Conservation (phyloP, 129 eudicot species). For the Flaveria sonorensis region DNA sequence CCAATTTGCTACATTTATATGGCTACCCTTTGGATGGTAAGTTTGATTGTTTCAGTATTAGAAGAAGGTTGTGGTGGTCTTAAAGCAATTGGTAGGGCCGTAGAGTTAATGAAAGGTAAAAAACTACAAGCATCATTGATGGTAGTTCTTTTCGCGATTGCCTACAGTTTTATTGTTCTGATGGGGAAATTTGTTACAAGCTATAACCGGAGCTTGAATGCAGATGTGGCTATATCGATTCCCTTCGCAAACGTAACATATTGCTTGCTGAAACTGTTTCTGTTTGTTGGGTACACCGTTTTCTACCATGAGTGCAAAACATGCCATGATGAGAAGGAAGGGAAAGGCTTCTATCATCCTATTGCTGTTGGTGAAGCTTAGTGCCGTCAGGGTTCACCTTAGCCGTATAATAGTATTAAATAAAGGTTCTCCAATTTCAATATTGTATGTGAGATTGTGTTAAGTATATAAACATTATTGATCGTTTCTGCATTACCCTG, state of each 20-base stretch:
- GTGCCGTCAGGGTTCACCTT: neutral
- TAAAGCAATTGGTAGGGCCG: slow-evolving; percentile 41
- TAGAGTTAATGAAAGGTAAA: slow-evolving; percentile 39
- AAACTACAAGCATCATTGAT: slow-evolving; percentile 28
- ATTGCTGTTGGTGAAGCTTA: slow-evolving; percentile 37
- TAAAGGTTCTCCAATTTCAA: neutral
- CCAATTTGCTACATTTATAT: slow-evolving; percentile 31
- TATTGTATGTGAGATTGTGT: slow-evolving; percentile 12
- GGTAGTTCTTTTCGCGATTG: slow-evolving; percentile 27
- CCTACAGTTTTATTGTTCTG: neutral
- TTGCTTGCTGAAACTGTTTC: slow-evolving; percentile 29
- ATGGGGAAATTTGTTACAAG: slow-evolving; percentile 7
- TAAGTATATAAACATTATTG: neutral
- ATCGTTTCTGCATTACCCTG: neutral
- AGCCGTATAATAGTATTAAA: neutral
- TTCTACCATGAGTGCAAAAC: slow-evolving; percentile 40
- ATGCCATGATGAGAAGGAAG: slow-evolving; percentile 27
- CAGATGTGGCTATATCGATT: slow-evolving; percentile 27
- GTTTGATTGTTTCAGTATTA: slow-evolving; percentile 40
- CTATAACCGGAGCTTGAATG: slow-evolving; percentile 5
- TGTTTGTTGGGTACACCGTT: slow-evolving; percentile 41
- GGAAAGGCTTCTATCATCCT: slow-evolving; percentile 24
- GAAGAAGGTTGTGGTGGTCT: slow-evolving; percentile 31
- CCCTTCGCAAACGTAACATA: slow-evolving; percentile 23
- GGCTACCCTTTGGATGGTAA: slow-evolving; percentile 38